These are phyloP conservation scores for Actinomortierella ambigua DNA, from an alignment of 371 early-diverging fungal genomes.

Conservation along the genomic window DNA sequence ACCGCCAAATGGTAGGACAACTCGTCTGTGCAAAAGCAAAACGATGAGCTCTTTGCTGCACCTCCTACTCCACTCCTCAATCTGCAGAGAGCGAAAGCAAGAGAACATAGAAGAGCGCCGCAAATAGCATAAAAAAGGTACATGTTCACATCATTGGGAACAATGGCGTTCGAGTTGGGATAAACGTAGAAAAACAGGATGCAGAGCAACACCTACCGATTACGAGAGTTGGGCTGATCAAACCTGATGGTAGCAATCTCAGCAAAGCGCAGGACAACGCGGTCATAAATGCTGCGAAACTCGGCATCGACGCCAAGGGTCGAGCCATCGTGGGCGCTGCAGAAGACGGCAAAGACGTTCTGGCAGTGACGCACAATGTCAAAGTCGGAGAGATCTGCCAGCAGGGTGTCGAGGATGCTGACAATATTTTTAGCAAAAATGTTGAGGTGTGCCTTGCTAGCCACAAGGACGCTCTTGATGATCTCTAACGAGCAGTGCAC, in stretches of 20 bases:
- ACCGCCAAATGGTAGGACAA: no score
- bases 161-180: not conserved
- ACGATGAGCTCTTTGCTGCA: no score
- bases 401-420: slow-evolving; percentile 57
- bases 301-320: slow-evolving; percentile 72
- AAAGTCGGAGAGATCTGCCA: slow-evolving; percentile 44
- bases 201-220: slow-evolving; percentile 12
- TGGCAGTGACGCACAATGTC: slow-evolving; percentile 46
- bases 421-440: slow-evolving; percentile 81
- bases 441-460: slow-evolving; percentile 78
- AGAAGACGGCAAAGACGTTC: slow-evolving; percentile 68
- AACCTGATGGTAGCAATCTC: slow-evolving; percentile 42
- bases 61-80: no score
- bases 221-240: slow-evolving; percentile 11
- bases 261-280: slow-evolving; percentile 67
- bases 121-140: not conserved
- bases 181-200: no score
- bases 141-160: not conserved
- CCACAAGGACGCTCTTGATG: slow-evolving; percentile 70
- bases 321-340: slow-evolving; percentile 69
- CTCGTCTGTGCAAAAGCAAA: no score
- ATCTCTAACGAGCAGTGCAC: slow-evolving; percentile 66
- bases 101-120: not conserved
- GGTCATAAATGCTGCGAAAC: slow-evolving; percentile 63
- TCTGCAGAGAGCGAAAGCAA: not conserved